Evolutionary conservation across 2,329 filamentous ascomycete species (phyloP).

Genomic region (Ascochyta lentis): DNA sequence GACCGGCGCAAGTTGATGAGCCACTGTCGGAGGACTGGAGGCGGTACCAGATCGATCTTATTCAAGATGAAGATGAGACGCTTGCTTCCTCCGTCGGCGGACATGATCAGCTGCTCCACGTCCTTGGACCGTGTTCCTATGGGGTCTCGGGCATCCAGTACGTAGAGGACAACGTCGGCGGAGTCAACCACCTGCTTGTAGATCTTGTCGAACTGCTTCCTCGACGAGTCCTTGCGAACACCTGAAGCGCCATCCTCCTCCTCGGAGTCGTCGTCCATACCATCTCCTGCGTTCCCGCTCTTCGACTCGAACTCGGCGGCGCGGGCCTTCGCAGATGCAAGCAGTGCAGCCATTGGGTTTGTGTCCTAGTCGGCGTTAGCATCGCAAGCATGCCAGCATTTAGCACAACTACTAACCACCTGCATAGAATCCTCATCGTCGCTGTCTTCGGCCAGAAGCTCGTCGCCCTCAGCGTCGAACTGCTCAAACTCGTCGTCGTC

Average conservation of each 20-base stretch:
- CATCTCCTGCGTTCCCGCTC: slow-evolving; percentile 65
- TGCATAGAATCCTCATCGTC: slow-evolving; percentile 65
- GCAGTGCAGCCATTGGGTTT: slow-evolving; percentile 90
- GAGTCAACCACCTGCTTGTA: slow-evolving; percentile 92
- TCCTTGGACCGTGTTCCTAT: slow-evolving; percentile 89
- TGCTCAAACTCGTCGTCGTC: slow-evolving; percentile 43
- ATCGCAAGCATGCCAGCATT: neutral
- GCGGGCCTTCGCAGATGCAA: slow-evolving; percentile 81
- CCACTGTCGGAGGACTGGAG: slow-evolving; percentile 83
- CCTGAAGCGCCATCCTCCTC: slow-evolving; percentile 47
- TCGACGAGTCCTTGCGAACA: slow-evolving; percentile 66
- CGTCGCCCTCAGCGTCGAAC: slow-evolving; percentile 61
- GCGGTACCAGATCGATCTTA: slow-evolving; percentile 92
- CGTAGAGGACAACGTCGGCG: slow-evolving; percentile 90
- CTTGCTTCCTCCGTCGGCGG: slow-evolving; percentile 82
- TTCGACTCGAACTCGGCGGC: slow-evolving; percentile 77
- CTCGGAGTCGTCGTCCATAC: slow-evolving; percentile 62
- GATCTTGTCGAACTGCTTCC: slow-evolving; percentile 91
- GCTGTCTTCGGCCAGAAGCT: slow-evolving; percentile 56
- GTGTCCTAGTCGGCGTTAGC: slow-evolving; percentile 57
- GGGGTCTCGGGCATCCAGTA: slow-evolving; percentile 89
- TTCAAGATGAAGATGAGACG: slow-evolving; percentile 90
- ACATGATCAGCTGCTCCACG: slow-evolving; percentile 89
- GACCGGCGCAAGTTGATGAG: slow-evolving; percentile 82
- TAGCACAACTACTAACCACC: slow-evolving; percentile 48